Evolutionary conservation across 2,329 filamentous ascomycete species (phyloP), one percentile per base, ranked within the genome.

Genomic region (Penicillium crustosum): DNA sequence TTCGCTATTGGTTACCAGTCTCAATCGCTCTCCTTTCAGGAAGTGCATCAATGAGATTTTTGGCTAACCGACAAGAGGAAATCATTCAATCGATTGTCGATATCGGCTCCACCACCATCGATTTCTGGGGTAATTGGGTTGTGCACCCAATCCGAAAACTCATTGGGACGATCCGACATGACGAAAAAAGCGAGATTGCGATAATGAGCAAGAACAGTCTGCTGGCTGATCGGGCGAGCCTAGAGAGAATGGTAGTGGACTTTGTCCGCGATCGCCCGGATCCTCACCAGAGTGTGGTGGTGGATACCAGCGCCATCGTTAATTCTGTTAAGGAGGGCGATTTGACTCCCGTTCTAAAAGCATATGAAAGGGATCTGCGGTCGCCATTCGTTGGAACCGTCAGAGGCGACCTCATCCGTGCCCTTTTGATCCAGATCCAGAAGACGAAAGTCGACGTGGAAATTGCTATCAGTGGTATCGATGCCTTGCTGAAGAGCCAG

Each of bases 401-500:
- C 19, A 85, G 86, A 31, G 94, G 94, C 12, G 93, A 97, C 68
- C 82, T 99, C 29, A 84, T 97, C 36, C 88, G 93, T 51, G 92
- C 93, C 5, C 84, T 99, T 29, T 81, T 99, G 44, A 97, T 99
- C 55, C 94, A 99, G 72, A 88, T 99, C 38, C 94, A 99, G 70
- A 99, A 99, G 82, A 97, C 94, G 23, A 99, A 99, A 79, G 94
- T 99, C 9, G 94, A 99, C 70, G 87, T 99, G 13, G 94, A 99
- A 75, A 88, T 97, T 60, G 94, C 94, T 15, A 93, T 99, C 78
- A 91, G 90, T 59, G 94, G 94, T 19, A 99, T 99, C 64, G 93
- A 99, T 79, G 86, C 91, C 35, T 83, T 99, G 33, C 82, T 99
- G 57, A 96, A 94, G 78, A 97, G 93, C 69, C 94, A 99, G 72